Evolutionary conservation across 2,329 filamentous ascomycete genomes (phyloP).

Genomic region (Ophiostoma novo-ulmi): DNA sequence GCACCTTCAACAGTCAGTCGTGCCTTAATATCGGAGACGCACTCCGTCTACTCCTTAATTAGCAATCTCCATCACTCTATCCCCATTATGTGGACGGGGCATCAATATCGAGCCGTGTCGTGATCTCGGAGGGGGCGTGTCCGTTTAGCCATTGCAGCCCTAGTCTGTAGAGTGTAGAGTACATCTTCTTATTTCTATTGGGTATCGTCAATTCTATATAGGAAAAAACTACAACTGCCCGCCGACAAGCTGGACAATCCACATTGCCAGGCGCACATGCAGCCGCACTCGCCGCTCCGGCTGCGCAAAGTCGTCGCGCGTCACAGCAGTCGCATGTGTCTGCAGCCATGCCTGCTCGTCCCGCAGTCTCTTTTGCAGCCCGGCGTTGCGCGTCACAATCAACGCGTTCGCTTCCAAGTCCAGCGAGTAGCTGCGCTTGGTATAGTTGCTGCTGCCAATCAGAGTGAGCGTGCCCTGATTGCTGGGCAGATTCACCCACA

Average conservation of each 20-base stretch:
- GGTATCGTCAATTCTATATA: constrained; percentile 2
- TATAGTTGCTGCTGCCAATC: constrained; percentile 92
- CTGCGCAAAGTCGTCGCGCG: constrained; percentile 71
- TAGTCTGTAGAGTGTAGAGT: neutral
- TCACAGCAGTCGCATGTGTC: constrained; percentile 63
- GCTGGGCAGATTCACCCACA: constrained; percentile 75
- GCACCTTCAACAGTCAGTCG: too few relatives aligned
- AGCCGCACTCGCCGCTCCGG: constrained; percentile 79
- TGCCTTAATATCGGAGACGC: too few relatives aligned
- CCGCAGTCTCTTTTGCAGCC: constrained; percentile 65
- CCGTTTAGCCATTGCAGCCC: neutral
- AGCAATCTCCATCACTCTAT: too few relatives aligned
- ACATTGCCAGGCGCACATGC: constrained; percentile 85
- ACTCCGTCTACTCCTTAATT: too few relatives aligned
- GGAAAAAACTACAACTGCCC: constrained; percentile 62
- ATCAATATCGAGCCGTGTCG: neutral
- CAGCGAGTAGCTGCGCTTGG: constrained; percentile 83
- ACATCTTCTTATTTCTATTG: neutral
- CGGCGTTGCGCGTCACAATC: constrained; percentile 72
- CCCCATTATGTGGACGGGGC: neutral
- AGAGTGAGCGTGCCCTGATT: constrained; percentile 69
- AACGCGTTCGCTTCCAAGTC: constrained; percentile 87
- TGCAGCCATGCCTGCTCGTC: constrained; percentile 78
- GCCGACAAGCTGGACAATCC: constrained; percentile 80
- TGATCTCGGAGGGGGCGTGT: neutral